phyloP scores from a whole-genome alignment of 768 basidiomycete species.

The Mycena maculata region DNA sequence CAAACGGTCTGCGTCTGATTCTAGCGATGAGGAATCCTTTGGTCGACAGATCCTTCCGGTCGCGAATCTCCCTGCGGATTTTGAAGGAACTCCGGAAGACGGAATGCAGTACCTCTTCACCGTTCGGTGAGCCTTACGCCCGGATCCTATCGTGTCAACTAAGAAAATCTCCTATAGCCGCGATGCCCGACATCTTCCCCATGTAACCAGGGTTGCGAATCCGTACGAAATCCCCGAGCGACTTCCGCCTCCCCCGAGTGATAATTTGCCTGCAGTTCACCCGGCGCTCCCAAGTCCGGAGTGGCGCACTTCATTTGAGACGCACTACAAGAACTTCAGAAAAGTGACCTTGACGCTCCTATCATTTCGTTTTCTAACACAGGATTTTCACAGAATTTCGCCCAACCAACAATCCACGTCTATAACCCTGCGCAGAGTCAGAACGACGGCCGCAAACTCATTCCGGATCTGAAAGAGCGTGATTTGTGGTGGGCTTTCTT shows the following conservation, averaged over 20 bases:
- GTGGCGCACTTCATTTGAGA: constrained; percentile 72
- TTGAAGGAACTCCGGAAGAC: constrained; percentile 72
- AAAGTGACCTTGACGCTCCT: constrained; percentile 53
- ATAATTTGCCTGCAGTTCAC: constrained; percentile 41
- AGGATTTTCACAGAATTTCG: constrained; percentile 65
- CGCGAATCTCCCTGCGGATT: constrained; percentile 80
- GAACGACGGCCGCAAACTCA: constrained; percentile 46
- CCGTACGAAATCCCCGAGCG: constrained; percentile 66
- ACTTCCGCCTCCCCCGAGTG: constrained; percentile 35
- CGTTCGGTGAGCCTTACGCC: constrained; percentile 66
- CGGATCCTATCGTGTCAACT: constrained; percentile 5
- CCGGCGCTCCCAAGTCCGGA: constrained; percentile 68
- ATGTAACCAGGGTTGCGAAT: constrained; percentile 71
- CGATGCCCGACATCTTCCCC: constrained; percentile 75
- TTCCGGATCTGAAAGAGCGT: constrained; percentile 79
- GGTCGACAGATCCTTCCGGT: constrained; percentile 84
- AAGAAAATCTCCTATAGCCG: constrained; percentile 63
- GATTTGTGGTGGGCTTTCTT: constrained; percentile 87
- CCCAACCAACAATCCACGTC: constrained; percentile 69
- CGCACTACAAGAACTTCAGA: constrained; percentile 73
- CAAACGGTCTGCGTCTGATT: constrained; percentile 55
- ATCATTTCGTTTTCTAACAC: neutral
- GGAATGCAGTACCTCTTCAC: constrained; percentile 86
- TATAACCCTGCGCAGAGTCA: constrained; percentile 45
- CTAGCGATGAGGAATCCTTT: constrained; percentile 69